Conservation (phyloP, 2,329 filamentous ascomycete genomes). For the Fusarium agapanthi region DNA sequence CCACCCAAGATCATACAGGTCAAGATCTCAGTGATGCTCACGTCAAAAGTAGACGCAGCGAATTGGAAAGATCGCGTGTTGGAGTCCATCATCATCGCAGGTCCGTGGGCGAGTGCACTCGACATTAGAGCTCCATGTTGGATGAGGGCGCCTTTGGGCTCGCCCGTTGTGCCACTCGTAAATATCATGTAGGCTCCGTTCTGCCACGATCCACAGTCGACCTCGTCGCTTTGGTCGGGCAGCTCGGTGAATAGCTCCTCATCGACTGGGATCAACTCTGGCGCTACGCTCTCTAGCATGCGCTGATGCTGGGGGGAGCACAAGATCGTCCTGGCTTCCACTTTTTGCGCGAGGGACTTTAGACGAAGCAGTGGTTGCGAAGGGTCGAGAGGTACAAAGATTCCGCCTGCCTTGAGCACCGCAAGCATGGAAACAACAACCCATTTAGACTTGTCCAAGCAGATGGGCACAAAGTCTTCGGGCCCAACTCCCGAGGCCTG, state of each 20-base stretch:
- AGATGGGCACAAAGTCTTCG: conserved; percentile 41
- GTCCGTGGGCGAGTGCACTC: conserved; percentile 29
- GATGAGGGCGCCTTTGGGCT: conserved; percentile 35
- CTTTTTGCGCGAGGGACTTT: conserved; percentile 21
- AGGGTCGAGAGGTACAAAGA: conserved; percentile 38
- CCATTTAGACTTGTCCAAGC: conserved; percentile 45
- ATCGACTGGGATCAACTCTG: conserved; percentile 30
- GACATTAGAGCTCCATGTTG: conserved; percentile 32
- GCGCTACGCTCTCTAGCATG: conserved; percentile 14
- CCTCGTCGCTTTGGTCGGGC: background rate
- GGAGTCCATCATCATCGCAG: conserved; percentile 36
- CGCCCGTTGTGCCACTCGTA: conserved; percentile 29
- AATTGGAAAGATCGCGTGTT: conserved; percentile 46
- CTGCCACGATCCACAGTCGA: conserved; percentile 9
- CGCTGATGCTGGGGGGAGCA: conserved; percentile 32
- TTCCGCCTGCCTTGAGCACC: conserved; percentile 39
- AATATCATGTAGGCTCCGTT: conserved; percentile 38
- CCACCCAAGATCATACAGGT: conserved; percentile 37
- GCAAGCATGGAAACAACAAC: conserved; percentile 41
- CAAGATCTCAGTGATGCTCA: conserved; percentile 39
- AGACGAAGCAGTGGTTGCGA: conserved; percentile 31
- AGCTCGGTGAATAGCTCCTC: conserved; percentile 18
- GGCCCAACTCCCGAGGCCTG: conserved; percentile 33
- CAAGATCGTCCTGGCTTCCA: conserved; percentile 25
- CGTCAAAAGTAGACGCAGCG: conserved; percentile 46